A percentile compares a stretch with the other conserved stretches of the same genome.
phyloP scores from a whole-genome alignment of 2,329 filamentous ascomycete species.

The Drechslerella stenobrocha region DNA sequence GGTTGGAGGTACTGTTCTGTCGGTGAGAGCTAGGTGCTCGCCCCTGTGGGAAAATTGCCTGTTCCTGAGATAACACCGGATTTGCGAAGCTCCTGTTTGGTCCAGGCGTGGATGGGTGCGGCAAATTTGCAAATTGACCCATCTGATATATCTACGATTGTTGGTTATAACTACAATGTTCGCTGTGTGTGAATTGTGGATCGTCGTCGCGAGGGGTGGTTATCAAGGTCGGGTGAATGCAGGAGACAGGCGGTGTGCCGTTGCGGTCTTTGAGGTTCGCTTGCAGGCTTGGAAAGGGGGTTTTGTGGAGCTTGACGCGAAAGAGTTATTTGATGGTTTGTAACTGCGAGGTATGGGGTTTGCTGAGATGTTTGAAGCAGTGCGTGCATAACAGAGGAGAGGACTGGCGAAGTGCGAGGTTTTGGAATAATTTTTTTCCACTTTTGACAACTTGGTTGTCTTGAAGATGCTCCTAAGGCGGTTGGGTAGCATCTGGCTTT shows the following conservation, averaged over 20 bases:
- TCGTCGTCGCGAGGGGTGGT: conserved; percentile 28
- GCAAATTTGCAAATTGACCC: conserved; percentile 3
- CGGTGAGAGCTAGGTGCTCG: conserved; percentile 47
- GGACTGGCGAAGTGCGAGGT: conserved; percentile 44
- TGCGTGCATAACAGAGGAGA: conserved; percentile 20
- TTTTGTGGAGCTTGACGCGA: conserved; percentile 1
- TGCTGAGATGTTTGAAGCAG: conserved; percentile 17
- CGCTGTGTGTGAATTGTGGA: conserved; percentile 1
- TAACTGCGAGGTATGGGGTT: conserved; percentile 17
- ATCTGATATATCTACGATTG: conserved; percentile 16
- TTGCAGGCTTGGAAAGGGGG: not conserved
- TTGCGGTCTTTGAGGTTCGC: conserved; percentile 23
- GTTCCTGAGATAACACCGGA: conserved; percentile 41
- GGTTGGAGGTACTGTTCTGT: conserved; percentile 30
- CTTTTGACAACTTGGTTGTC: conserved; percentile 44
- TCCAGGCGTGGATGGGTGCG: conserved; percentile 16
- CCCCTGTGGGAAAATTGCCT: conserved; percentile 41
- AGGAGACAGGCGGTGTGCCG: conserved; percentile 47
- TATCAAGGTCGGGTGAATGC: conserved; percentile 22
- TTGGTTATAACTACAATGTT: conserved; percentile 10
- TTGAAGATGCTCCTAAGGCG: not conserved
- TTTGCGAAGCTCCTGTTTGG: conserved; percentile 24
- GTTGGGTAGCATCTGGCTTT: not conserved
- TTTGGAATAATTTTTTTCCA: conserved; percentile 44
- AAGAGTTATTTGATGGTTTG: conserved; percentile 3